Percentiles rank a stretch among this genome's conserved stretches.
phyloP scores from a whole-genome alignment of 2,329 filamentous ascomycete genomes.

The Fonsecaea pedrosoi region DNA sequence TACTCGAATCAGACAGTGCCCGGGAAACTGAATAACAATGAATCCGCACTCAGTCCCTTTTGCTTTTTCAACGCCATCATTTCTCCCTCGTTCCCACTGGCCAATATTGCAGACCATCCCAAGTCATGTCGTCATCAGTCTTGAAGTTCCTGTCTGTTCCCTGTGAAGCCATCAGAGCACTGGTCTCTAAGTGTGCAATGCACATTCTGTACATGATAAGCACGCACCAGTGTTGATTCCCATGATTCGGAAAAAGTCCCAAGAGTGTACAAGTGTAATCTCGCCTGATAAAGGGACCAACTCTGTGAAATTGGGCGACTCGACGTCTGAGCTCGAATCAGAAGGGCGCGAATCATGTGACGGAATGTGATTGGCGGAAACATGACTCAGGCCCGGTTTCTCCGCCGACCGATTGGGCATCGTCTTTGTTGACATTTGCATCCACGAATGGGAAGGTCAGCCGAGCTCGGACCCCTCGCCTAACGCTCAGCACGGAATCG shows the following conservation, averaged over 20 bases:
- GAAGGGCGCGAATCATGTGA: neutral
- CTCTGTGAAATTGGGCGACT: neutral
- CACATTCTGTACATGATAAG: neutral
- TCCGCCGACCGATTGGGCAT: conserved; percentile 19
- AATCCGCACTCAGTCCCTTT: neutral
- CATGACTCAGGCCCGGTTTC: conserved; percentile 7
- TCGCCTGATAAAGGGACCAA: neutral
- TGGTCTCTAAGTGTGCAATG: neutral
- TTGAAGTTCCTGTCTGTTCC: too few species aligned
- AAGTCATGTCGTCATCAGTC: conserved; percentile 28
- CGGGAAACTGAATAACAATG: neutral
- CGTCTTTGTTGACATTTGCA: conserved; percentile 17
- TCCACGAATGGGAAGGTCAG: conserved; percentile 1
- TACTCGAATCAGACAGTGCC: neutral
- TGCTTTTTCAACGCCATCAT: neutral
- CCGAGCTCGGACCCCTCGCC: conserved; percentile 6
- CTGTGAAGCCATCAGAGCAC: neutral
- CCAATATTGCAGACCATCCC: neutral
- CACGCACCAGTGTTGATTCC: neutral
- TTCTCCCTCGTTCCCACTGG: neutral
- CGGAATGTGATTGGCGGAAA: conserved; percentile 19
- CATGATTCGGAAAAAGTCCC: neutral
- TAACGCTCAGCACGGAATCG: neutral
- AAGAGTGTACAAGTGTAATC: neutral
- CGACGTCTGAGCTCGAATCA: neutral